Conservation (phyloP, 352 stramenopile genomes). For the Pythium grandisporangium region DNA sequence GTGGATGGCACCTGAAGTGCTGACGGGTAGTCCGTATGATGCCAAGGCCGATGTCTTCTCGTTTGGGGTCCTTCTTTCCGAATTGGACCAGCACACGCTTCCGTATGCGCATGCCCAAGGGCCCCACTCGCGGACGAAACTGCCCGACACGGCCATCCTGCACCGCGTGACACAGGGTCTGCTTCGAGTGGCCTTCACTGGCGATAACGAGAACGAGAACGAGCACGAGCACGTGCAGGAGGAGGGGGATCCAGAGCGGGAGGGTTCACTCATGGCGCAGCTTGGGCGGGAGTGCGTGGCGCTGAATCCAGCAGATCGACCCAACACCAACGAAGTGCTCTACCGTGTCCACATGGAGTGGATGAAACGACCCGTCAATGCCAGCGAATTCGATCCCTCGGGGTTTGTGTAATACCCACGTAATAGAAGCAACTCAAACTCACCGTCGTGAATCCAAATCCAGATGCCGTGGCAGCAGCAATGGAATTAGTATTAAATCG, state of each 20-base stretch:
- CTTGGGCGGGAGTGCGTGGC: constrained; percentile 6
- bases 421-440: too few relatives aligned
- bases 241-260: background rate
- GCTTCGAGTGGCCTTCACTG: constrained; percentile 7
- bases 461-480: too few relatives aligned
- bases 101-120: constrained; percentile 12
- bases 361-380: too few relatives aligned
- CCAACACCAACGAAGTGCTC: constrained; percentile 1
- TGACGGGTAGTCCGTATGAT: constrained; percentile 18
- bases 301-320: constrained; percentile 2
- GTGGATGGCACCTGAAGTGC: constrained; percentile 23
- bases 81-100: constrained; percentile 14
- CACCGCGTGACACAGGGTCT: constrained; percentile 6
- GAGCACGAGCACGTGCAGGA: too few relatives aligned
- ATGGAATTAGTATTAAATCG: too few relatives aligned
- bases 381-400: too few relatives aligned
- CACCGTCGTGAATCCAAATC: too few relatives aligned
- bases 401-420: too few relatives aligned
- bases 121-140: constrained; percentile 1
- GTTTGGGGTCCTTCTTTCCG: constrained; percentile 18
- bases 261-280: constrained; percentile 3
- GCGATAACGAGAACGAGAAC: too few relatives aligned
- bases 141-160: constrained; percentile 5
- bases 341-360: background rate
- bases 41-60: constrained; percentile 20